Evolutionary conservation across 2,329 filamentous ascomycete species (phyloP).

Genomic region (Apiospora koreana): DNA sequence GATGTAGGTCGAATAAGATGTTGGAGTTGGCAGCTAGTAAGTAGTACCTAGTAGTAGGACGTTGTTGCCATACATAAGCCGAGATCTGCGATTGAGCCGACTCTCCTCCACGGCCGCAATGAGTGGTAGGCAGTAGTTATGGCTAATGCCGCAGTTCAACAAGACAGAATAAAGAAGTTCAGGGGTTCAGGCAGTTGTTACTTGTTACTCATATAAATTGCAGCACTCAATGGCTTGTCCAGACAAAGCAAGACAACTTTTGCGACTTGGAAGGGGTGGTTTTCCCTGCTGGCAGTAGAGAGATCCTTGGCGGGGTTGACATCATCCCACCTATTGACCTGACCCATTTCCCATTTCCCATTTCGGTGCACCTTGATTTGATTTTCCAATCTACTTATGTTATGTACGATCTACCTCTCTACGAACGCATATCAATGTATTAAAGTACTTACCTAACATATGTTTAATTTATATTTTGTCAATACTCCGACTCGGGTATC

Average conservation of each 20-base stretch:
- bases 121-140: neutral
- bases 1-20: neutral
- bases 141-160: neutral
- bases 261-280: neutral
- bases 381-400: neutral
- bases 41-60: neutral
- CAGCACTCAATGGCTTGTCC: neutral
- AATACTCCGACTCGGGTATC: too few relatives aligned
- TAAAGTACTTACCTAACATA: too few relatives aligned
- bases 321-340: slow-evolving; percentile 13
- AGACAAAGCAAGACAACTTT: slow-evolving; percentile 6
- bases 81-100: neutral
- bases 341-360: neutral
- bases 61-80: neutral
- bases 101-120: neutral
- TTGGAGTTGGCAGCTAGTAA: neutral
- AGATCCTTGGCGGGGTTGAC: slow-evolving; percentile 15
- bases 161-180: neutral
- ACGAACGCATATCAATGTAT: too few relatives aligned
- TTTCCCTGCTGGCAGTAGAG: neutral
- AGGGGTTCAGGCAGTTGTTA: neutral
- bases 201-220: neutral
- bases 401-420: too few relatives aligned
- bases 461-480: neutral
- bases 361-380: neutral